phyloP scores from a whole-genome alignment of 140 eudicot species.

The Oenanthe javanica region DNA sequence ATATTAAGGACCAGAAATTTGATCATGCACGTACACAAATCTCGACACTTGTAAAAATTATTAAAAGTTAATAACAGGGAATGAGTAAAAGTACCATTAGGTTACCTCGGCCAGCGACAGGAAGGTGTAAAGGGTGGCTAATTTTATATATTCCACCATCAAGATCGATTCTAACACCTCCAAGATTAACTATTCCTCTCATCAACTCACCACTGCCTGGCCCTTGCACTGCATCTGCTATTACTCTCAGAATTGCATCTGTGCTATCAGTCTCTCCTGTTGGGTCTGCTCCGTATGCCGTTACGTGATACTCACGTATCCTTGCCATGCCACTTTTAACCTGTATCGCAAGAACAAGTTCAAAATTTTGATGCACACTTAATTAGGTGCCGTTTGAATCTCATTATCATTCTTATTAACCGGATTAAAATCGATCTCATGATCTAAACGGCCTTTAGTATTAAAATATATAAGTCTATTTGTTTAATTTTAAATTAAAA shows the following conservation, averaged over 20 bases:
- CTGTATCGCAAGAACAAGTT: slow-evolving; percentile 20
- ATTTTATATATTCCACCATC: slow-evolving; percentile 79
- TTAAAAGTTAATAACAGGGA: neutral
- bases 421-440: too few relatives aligned
- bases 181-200: slow-evolving; percentile 15
- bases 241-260: slow-evolving; percentile 6
- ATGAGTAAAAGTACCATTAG: slow-evolving; percentile 43
- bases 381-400: too few relatives aligned
- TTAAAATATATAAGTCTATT: too few relatives aligned
- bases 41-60: neutral
- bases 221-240: slow-evolving; percentile 15
- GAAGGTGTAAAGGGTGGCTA: slow-evolving; percentile 64
- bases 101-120: slow-evolving; percentile 64
- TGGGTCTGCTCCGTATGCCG: slow-evolving; percentile 23
- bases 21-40: neutral
- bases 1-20: neutral
- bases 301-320: slow-evolving; percentile 47
- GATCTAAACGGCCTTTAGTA: too few relatives aligned
- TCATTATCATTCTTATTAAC: too few relatives aligned
- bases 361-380: neutral
- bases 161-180: slow-evolving; percentile 59
- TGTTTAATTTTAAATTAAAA: neutral
- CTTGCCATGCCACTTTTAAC: slow-evolving; percentile 12
- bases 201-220: slow-evolving; percentile 3
- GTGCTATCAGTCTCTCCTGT: slow-evolving; percentile 13